A percentile compares a stretch with the other conserved stretches of the same genome.
These are phyloP conservation scores for Cladosporium sphaerospermum DNA, from an alignment of 2,329 filamentous ascomycete genomes.

Conservation along the genomic window DNA sequence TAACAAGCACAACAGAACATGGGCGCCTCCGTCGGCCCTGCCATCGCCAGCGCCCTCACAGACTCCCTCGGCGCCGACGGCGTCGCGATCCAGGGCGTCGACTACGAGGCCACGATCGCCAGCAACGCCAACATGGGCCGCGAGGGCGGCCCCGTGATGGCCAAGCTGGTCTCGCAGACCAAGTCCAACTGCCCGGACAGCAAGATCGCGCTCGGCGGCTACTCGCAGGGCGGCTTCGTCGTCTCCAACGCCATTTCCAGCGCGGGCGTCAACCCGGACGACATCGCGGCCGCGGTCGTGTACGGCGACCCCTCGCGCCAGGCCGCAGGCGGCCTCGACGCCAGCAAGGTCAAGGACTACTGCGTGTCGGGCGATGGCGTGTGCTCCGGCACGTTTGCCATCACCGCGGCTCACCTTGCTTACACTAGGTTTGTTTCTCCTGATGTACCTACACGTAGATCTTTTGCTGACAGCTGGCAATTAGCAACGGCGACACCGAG, in stretches of 20 bases:
- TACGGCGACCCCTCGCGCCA: constrained; percentile 27
- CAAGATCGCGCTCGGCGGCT: constrained; percentile 24
- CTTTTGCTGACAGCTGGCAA: background rate
- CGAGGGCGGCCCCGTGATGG: constrained; percentile 21
- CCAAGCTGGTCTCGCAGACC: constrained; percentile 19
- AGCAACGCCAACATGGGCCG: constrained; percentile 17
- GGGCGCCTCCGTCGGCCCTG: constrained; percentile 44
- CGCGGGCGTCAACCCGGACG: constrained; percentile 12
- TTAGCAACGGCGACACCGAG: constrained; percentile 13
- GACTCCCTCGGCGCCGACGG: constrained; percentile 37
- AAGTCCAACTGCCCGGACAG: constrained; percentile 23
- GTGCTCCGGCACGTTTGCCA: constrained; percentile 21
- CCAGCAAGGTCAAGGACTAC: constrained; percentile 23
- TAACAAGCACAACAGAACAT: constrained; percentile 34
- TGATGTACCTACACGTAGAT: background rate
- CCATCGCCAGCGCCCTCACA: constrained; percentile 44
- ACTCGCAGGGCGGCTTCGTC: constrained; percentile 24
- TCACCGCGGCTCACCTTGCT: constrained; percentile 22
- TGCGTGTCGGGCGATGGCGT: constrained; percentile 26
- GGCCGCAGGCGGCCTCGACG: constrained; percentile 18
- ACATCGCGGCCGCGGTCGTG: constrained; percentile 21
- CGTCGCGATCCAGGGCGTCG: constrained; percentile 49
- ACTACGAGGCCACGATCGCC: constrained; percentile 41
- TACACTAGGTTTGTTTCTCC: constrained; percentile 11
- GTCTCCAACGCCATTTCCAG: constrained; percentile 19